phyloP scores from a whole-genome alignment of 108 stramenopile genomes.

The Skeletonema grethae region DNA sequence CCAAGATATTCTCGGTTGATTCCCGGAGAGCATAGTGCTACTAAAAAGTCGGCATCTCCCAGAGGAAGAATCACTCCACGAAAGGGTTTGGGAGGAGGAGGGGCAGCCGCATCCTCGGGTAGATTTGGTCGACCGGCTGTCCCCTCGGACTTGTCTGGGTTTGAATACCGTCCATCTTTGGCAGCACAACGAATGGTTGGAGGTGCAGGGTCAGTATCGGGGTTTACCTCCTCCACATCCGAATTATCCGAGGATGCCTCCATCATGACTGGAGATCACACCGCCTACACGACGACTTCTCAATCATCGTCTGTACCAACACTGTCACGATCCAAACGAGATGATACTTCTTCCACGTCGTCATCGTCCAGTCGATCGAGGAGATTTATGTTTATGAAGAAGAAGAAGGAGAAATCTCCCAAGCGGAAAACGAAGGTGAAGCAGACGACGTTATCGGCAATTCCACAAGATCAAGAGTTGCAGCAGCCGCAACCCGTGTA shows the following conservation, averaged over 20 bases:
- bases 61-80: conserved; percentile 19
- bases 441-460: conserved; percentile 13
- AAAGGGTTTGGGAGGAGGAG: not conserved
- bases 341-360: conserved; percentile 14
- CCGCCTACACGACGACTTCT: conserved; percentile 22
- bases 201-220: conserved; percentile 19
- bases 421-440: not conserved
- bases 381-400: conserved; percentile 24
- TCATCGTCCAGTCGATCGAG: conserved; percentile 30
- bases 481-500: conserved; percentile 23
- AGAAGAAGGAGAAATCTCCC: conserved; percentile 14
- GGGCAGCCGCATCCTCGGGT: conserved; percentile 10
- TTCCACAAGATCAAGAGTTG: conserved; percentile 15
- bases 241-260: conserved; percentile 43
- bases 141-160: conserved; percentile 39
- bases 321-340: conserved; percentile 39
- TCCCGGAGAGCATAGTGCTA: not conserved
- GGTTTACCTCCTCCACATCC: conserved; percentile 33
- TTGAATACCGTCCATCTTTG: conserved; percentile 34
- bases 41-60: conserved; percentile 3
- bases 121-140: conserved; percentile 35
- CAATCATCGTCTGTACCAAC: conserved; percentile 38
- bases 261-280: conserved; percentile 30
- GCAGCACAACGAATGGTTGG: not conserved
- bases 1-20: conserved; percentile 21